Evolutionary conservation across 75 land plant species (phyloP), one percentile per base, ranked within the genome.

Genomic region (Cunninghamia lanceolata): DNA sequence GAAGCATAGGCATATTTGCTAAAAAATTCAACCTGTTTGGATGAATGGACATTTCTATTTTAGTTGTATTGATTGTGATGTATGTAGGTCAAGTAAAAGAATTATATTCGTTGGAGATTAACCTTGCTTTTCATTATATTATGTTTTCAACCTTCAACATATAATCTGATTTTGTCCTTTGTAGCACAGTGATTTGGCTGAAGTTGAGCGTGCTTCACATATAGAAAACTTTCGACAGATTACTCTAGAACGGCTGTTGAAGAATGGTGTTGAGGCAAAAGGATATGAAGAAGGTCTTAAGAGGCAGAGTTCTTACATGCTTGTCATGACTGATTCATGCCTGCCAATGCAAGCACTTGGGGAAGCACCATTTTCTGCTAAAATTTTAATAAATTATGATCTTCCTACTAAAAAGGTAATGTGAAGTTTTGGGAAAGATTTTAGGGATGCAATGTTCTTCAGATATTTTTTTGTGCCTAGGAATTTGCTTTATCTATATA

Each of bases 151-250:
- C 14, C 10, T 79, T 43, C n/a, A 14, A 43, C 32, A 28, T 79
- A 21, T 43, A 14, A 32, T 25, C 34, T 46, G 9, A 1, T 83
- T 43, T 45, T 45, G 87, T 84, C 16, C 47, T 4, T 77, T 71
- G 4, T 91, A 97, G 99, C 94, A 98, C 88, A 98, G 99, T 93
- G 99, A 98, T 86, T 95, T 92, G 73, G 86, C 90, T 34, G 97
- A 98, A 45, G 25, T 75, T 50, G 99, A 95, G 53, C 92, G 99
- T 34, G 83, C 91, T 13, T 52, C 63, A 21, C 63, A 90, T 68
- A 83, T 96, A 13, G 91, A 94, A 46, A 90, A 90, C 42, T 98
- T 98, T 80, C 91, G 93, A 43, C 89, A 84, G 70, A 86, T 89
- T n/a, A 85, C 94, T 30, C 52, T 66, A 42, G 91, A 88, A 21